Evolutionary conservation across 2,329 filamentous ascomycete species (phyloP).

Genomic region (Pseudocercospora macadamiae): DNA sequence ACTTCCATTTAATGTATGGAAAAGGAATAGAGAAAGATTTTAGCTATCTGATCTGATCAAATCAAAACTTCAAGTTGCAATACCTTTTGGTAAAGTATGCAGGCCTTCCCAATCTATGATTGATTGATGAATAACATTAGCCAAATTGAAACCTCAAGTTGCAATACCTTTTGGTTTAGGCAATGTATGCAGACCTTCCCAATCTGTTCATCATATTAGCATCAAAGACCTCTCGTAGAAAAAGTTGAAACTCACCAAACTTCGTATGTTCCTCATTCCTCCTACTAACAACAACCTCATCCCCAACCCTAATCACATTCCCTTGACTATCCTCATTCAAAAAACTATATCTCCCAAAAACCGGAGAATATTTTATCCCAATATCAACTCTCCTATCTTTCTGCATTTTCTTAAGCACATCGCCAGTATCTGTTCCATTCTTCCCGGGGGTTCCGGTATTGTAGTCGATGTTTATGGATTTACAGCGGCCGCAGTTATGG

Average conservation of each 20-base stretch:
- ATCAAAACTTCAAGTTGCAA: neutral
- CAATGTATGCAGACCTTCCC: conserved; percentile 29
- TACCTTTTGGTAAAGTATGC: conserved; percentile 14
- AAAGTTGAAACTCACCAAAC: conserved; percentile 44
- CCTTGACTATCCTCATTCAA: conserved; percentile 38
- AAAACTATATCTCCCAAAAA: conserved; percentile 54
- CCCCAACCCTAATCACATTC: conserved; percentile 43
- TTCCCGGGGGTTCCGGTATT: conserved; percentile 45
- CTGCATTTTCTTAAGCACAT: conserved; percentile 50
- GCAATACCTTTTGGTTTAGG: neutral
- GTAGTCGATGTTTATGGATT: conserved; percentile 54
- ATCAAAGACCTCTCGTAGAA: neutral
- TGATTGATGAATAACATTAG: neutral
- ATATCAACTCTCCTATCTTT: conserved; percentile 49
- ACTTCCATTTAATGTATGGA: too few species aligned
- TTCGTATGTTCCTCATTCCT: conserved; percentile 44
- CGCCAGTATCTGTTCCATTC: conserved; percentile 42
- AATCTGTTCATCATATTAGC: conserved; percentile 27
- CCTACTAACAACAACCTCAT: conserved; percentile 46
- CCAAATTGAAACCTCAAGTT: neutral
- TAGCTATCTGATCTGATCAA: neutral
- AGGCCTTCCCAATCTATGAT: conserved; percentile 34
- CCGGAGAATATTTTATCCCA: conserved; percentile 50
- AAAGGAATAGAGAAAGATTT: too few species aligned
- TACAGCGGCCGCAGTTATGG: conserved; percentile 52